phyloP scores from a whole-genome alignment of 2,329 filamentous ascomycete species.

The Talaromyces islandicus region DNA sequence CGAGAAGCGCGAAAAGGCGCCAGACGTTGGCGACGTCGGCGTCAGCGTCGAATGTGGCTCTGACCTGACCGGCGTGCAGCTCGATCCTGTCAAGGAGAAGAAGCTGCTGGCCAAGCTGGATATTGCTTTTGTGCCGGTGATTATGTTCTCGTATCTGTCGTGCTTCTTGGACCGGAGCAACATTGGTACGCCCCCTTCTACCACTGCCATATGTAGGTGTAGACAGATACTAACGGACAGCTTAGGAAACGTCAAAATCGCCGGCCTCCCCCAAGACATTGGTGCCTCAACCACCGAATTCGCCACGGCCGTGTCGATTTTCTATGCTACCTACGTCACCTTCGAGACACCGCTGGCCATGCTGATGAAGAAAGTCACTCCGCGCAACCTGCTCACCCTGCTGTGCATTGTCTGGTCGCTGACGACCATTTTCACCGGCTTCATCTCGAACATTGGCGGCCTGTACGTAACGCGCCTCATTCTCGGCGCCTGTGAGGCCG shows the following conservation, averaged over 20 bases:
- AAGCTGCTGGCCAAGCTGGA: constrained; percentile 46
- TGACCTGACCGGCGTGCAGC: constrained; percentile 16
- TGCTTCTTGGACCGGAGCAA: constrained; percentile 52
- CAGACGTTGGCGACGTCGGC: background rate
- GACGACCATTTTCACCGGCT: constrained; percentile 45
- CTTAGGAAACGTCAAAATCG: constrained; percentile 44
- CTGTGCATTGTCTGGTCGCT: constrained; percentile 44
- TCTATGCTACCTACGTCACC: constrained; percentile 48
- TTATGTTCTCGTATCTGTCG: constrained; percentile 51
- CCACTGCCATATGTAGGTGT: background rate
- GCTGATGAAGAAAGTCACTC: constrained; percentile 43
- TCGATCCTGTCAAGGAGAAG: constrained; percentile 42
- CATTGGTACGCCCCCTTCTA: constrained; percentile 33
- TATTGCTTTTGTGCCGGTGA: constrained; percentile 44
- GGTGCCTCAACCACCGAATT: constrained; percentile 36
- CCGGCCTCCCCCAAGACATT: constrained; percentile 43
- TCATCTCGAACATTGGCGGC: constrained; percentile 37
- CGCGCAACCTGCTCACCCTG: constrained; percentile 34
- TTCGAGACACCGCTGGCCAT: constrained; percentile 46
- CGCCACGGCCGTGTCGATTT: constrained; percentile 46
- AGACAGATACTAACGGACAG: background rate
- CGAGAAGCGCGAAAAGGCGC: background rate
- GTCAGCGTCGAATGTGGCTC: constrained; percentile 14
- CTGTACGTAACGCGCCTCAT: constrained; percentile 37
- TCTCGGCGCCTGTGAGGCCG: constrained; percentile 32